Base-by-base conservation (phyloP, 768 basidiomycete genomes). In the Boletus huronensis region DNA sequence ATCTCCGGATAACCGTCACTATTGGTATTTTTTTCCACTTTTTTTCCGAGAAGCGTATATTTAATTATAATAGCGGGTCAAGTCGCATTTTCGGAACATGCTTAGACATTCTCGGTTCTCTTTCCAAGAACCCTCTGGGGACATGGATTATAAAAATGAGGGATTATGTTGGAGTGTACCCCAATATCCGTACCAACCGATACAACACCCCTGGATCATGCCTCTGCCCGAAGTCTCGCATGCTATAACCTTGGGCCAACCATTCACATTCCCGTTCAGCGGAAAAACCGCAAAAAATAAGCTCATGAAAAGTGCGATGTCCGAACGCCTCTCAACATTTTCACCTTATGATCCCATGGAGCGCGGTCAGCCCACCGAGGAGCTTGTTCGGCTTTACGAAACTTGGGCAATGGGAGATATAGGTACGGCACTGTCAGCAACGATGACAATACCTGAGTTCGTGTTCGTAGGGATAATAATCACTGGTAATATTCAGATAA, bases 271-370 rank as follows among this genome's bases (percentile, higher is more conserved):
- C 43, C 60, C 69, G 3, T 70, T 70, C 51, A 72, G 69, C 44
- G 60, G 63, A 13, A 69, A 63, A 54, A 59, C 32, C 0, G 59
- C 68, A 0, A 72, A 58, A 58, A 72, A 72, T 52, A 72, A 53
- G 48, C 28, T 71, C 47, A 58, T 71, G 65, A 71, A 71, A 55
- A 70, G 70, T 49, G 70, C 70, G 1, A 73, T 71, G 70, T 73
- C 70, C 6, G 70, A 71, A 43, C 68, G 71, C 13, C 64, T 71
- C 39, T 70, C 70, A 4, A 71, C 71, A 1, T 71, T 72, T 43
- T 72, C 71, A 1, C 40, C 65, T 16, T 57, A 54, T 28, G 66
- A 73, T 42, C 68, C 70, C 3, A 52, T 29, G 46, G 59, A 68
- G 1, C 70, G 70, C 7, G 70, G 70, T 17, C 61, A 56, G 23